These are phyloP conservation scores for Russula emetica DNA, from an alignment of 768 basidiomycete species.

Conservation along the genomic window DNA sequence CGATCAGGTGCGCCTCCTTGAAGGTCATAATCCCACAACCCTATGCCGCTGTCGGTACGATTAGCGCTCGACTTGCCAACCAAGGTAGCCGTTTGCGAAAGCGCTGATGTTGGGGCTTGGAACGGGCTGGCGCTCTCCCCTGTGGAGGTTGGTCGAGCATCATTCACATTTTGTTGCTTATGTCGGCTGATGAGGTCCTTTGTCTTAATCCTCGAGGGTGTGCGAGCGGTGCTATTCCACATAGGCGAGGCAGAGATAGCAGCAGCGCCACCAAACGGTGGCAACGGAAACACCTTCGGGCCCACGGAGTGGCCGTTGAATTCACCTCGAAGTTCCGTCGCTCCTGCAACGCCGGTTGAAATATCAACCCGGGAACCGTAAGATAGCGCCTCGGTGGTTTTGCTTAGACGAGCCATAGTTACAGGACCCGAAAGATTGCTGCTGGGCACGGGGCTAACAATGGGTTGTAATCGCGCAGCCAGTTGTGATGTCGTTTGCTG, in stretches of 20 bases:
- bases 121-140: background rate
- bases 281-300: background rate
- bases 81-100: background rate
- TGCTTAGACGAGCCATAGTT: background rate
- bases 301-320: background rate
- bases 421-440: too few species aligned
- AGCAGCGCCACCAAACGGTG: background rate
- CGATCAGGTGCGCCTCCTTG: background rate
- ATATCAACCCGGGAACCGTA: background rate
- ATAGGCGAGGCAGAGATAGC: background rate
- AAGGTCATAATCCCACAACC: slow-evolving; percentile 17
- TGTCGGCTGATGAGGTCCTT: slow-evolving; percentile 24
- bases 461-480: slow-evolving; percentile 1
- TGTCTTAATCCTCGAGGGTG: slow-evolving; percentile 15
- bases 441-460: background rate
- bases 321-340: background rate
- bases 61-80: slow-evolving; percentile 1
- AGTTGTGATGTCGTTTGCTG: background rate
- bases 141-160: background rate
- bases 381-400: background rate
- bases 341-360: background rate
- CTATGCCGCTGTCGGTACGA: slow-evolving; percentile 22
- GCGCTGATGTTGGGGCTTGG: background rate
- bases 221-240: slow-evolving; percentile 6
- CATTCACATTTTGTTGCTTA: slow-evolving; percentile 5